Evolutionary conservation across 257 asterid genomes (phyloP).

Genomic region (Nemophila menziesii): DNA sequence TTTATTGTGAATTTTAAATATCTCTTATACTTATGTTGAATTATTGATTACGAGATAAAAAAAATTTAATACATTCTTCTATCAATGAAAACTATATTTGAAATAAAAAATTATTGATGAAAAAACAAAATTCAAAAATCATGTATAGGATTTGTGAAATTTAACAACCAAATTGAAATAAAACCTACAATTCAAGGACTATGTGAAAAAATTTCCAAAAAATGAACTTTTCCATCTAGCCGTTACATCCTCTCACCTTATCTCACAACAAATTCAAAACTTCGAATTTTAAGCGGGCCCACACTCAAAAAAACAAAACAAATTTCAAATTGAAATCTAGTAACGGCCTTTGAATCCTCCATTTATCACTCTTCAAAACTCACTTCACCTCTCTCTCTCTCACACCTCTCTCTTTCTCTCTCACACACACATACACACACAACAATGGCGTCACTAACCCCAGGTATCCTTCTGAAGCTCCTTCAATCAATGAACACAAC

Average conservation of each 20-base stretch:
- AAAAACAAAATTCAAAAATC: too few relatives aligned
- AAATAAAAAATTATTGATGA: too few relatives aligned
- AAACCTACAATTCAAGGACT: too few relatives aligned
- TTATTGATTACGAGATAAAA: too few relatives aligned
- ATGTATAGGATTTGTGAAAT: too few relatives aligned
- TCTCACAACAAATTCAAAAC: conserved; percentile 5
- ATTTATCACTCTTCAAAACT: not conserved
- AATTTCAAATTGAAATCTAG: conserved; percentile 15
- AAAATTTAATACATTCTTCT: too few relatives aligned
- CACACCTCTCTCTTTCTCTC: not conserved
- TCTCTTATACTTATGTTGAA: too few relatives aligned
- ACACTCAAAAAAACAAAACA: conserved; percentile 1
- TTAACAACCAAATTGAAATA: too few relatives aligned
- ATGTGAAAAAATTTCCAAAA: too few relatives aligned
- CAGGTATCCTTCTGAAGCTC: conserved; percentile 80
- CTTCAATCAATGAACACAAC: conserved; percentile 80
- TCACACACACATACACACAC: too few relatives aligned
- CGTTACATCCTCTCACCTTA: conserved; percentile 7
- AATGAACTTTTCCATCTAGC: conserved; percentile 3
- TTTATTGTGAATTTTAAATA: too few relatives aligned
- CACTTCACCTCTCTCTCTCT: not conserved
- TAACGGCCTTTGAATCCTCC: conserved; percentile 4
- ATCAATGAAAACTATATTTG: too few relatives aligned
- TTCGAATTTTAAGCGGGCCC: conserved; percentile 13
- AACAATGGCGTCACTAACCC: conserved; percentile 67